Evolutionary conservation across 2,329 filamentous ascomycete species (phyloP).

Genomic region (Aspergillus fumigatiaffinis): DNA sequence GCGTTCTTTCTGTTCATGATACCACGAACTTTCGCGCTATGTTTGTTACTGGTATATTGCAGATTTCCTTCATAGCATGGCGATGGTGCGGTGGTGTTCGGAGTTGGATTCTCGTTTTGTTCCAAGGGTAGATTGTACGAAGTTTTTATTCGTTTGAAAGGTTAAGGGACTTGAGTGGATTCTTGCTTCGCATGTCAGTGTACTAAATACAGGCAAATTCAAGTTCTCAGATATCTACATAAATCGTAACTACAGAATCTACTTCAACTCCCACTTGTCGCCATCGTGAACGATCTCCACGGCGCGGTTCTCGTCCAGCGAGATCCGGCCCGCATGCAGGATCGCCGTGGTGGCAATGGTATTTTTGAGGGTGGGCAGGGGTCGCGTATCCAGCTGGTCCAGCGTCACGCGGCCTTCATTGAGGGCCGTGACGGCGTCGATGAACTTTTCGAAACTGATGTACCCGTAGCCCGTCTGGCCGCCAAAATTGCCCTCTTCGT

Average conservation of each 20-base stretch:
- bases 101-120: slow-evolving; percentile 1
- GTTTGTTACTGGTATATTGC: not conserved
- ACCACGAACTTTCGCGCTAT: slow-evolving; percentile 9
- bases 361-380: slow-evolving; percentile 79
- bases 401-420: slow-evolving; percentile 70
- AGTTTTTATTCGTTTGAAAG: not conserved
- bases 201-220: not conserved
- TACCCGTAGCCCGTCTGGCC: slow-evolving; percentile 92
- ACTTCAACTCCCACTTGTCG: slow-evolving; percentile 62
- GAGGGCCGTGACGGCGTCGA: slow-evolving; percentile 76
- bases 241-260: not conserved
- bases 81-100: slow-evolving; percentile 4
- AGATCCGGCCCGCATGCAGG: slow-evolving; percentile 77
- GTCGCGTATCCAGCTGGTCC: slow-evolving; percentile 72
- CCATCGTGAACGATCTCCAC: slow-evolving; percentile 60
- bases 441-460: slow-evolving; percentile 92
- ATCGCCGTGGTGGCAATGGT: slow-evolving; percentile 91
- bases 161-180: not conserved
- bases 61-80: slow-evolving; percentile 9
- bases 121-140: not conserved
- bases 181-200: not conserved
- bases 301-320: slow-evolving; percentile 76
- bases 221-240: too few species aligned
- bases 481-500: slow-evolving; percentile 90
- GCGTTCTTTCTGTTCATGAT: slow-evolving; percentile 8